Evolutionary conservation across 805 yeast species (phyloP), one percentile per base, ranked within the genome.

Genomic region (Starmerella floricola): DNA sequence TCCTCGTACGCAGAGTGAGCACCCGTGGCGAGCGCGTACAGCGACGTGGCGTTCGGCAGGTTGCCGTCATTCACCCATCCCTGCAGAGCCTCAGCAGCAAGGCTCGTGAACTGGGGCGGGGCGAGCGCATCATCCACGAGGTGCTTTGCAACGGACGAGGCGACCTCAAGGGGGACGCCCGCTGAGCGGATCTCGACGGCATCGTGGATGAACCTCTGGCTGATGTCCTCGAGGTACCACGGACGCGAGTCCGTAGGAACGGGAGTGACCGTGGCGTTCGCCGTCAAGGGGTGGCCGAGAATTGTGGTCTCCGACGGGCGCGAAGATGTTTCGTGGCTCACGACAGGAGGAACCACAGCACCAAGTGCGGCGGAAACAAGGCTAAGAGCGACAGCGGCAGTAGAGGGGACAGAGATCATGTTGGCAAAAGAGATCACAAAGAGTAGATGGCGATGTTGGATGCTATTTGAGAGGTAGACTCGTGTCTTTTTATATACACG

Each of bases 121-220:
- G 18, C 23, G 12, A 47, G 38, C 3, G 29, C 47, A 13, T 23
- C 44, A 5, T 47, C 48, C 8, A 44, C 32, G 20, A 47, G 35
- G 13, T 23, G 33, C 34, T 36, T 30, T 12, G 51, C 51, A 4
- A 42, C 47, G 4, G 47, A 41, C 11, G 48, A 44, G 30, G 51
- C 51, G 20, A 35, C 35, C 10, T 19, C 23, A 30, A 15, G 39
- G 15, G 48, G 38, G 12, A 47, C 46, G 17, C 33, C 34, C 11
- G 26, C 3, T 11, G 41, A 31, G 37, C 51, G 51, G 20, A 47
- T 32, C 13, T n/a, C 20, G 2, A 37, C 40, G 6, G 46, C 45
- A 2, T 28, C 29, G 15, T 32, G 18, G 27, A 47, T 46, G 21
- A 47, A 28, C 23, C 20, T n/a, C 3, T 26, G 15, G 20, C 46